Percentiles rank a stretch among this genome's conserved stretches.
phyloP scores from a whole-genome alignment of 164 flowering plant genomes.

The Vitis cinerea region DNA sequence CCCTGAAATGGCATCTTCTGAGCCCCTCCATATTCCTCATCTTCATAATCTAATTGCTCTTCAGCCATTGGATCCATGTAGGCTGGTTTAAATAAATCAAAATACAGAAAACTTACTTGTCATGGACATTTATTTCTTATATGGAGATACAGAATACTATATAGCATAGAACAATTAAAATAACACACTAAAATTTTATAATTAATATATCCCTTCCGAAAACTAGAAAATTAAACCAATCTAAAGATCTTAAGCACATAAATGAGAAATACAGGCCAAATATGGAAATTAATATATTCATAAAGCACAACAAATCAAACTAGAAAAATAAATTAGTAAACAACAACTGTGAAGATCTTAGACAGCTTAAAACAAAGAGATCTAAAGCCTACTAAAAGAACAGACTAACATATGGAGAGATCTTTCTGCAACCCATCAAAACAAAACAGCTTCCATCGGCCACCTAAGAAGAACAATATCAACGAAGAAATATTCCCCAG shows the following conservation, averaged over 20 bases:
- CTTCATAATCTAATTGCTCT: conserved; percentile 77
- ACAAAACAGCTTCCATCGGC: not conserved
- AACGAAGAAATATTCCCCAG: not conserved
- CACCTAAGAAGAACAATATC: not conserved
- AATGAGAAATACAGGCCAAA: too few relatives aligned
- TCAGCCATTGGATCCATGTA: conserved; percentile 61
- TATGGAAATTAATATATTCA: too few relatives aligned
- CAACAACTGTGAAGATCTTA: not conserved
- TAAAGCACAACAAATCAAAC: too few relatives aligned
- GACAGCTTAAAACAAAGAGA: not conserved
- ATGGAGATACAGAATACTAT: not conserved
- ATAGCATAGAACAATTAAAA: not conserved
- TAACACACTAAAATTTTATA: too few relatives aligned
- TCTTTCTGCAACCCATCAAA: not conserved
- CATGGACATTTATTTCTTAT: not conserved
- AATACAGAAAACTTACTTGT: conserved; percentile 1
- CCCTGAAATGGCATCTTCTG: conserved; percentile 70
- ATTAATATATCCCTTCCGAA: too few relatives aligned
- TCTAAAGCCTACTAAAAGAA: not conserved
- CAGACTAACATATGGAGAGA: not conserved
- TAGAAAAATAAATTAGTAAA: not conserved
- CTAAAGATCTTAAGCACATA: too few relatives aligned
- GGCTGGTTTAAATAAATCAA: conserved; percentile 8
- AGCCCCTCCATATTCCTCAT: conserved; percentile 65
- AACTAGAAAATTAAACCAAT: too few relatives aligned